Conservation (phyloP, 257 asterid genomes). For the Forsythia viridissima region DNA sequence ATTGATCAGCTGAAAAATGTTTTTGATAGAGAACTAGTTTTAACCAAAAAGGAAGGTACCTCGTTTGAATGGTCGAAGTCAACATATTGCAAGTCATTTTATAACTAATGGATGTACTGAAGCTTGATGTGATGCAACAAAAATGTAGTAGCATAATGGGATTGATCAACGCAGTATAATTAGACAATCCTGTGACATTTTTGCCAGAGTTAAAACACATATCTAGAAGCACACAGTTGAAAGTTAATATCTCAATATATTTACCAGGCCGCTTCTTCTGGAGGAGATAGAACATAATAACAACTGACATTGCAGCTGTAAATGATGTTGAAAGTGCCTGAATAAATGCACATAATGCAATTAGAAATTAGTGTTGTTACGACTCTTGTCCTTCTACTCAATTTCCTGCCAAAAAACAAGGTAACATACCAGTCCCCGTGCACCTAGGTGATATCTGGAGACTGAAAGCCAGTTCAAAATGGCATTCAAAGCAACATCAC, state of each 20-base stretch:
- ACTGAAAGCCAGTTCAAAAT: constrained; percentile 50
- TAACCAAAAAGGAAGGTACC: constrained; percentile 14
- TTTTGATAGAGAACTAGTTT: background rate
- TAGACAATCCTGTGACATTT: constrained; percentile 26
- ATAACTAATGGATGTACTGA: constrained; percentile 25
- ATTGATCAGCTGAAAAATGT: constrained; percentile 2
- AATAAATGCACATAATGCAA: background rate
- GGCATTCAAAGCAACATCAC: constrained; percentile 44
- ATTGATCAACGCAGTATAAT: constrained; percentile 31
- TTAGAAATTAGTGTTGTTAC: background rate
- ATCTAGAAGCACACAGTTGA: background rate
- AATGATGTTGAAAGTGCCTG: constrained; percentile 46
- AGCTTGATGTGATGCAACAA: constrained; percentile 34
- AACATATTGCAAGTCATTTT: constrained; percentile 19
- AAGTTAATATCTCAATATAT: too few relatives aligned
- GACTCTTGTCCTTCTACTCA: background rate
- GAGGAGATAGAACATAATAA: constrained; percentile 38
- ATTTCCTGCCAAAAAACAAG: background rate
- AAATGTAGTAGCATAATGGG: constrained; percentile 23
- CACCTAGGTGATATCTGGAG: constrained; percentile 40
- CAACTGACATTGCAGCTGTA: constrained; percentile 33
- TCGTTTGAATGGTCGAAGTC: constrained; percentile 22
- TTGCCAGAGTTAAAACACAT: background rate
- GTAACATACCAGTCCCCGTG: constrained; percentile 43
- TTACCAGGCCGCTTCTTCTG: constrained; percentile 37